Conservation (phyloP, 345 rosid genomes). For the Psidium guajava region DNA sequence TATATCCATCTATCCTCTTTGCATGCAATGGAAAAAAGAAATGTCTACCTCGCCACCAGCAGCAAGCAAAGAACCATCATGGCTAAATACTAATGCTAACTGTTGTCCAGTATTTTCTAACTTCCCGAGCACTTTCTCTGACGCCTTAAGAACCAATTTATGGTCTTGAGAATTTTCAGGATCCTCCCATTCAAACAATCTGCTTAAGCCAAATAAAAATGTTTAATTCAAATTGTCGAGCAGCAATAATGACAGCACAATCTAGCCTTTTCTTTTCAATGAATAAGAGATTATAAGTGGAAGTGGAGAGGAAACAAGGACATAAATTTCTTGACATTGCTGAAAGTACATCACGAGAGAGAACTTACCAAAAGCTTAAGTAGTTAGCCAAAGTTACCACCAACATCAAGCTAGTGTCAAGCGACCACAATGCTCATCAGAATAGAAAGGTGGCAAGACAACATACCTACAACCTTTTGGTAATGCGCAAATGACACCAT, state of each 20-base stretch:
- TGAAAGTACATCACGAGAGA: neutral
- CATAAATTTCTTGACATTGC: neutral
- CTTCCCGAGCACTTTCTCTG: conserved; percentile 42
- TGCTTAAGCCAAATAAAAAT: conserved; percentile 5
- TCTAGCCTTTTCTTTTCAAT: neutral
- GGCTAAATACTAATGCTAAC: conserved; percentile 57
- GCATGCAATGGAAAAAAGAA: neutral
- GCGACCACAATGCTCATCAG: neutral
- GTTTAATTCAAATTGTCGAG: neutral
- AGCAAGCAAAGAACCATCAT: conserved; percentile 60
- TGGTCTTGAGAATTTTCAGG: conserved; percentile 22
- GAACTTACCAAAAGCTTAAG: neutral
- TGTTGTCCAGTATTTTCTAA: conserved; percentile 66
- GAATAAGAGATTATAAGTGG: neutral
- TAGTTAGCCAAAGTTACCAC: neutral
- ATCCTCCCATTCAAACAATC: conserved; percentile 66
- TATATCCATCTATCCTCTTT: neutral
- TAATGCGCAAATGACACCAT: conserved; percentile 65
- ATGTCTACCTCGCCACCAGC: conserved; percentile 75
- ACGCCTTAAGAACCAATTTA: conserved; percentile 28
- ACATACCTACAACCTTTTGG: conserved; percentile 63
- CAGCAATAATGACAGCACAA: neutral
- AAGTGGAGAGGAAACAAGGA: neutral
- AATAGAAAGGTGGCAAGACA: neutral
- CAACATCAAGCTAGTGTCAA: neutral